Evolutionary conservation across 164 flowering plant species (phyloP).

Genomic region (Aristolochia californica): DNA sequence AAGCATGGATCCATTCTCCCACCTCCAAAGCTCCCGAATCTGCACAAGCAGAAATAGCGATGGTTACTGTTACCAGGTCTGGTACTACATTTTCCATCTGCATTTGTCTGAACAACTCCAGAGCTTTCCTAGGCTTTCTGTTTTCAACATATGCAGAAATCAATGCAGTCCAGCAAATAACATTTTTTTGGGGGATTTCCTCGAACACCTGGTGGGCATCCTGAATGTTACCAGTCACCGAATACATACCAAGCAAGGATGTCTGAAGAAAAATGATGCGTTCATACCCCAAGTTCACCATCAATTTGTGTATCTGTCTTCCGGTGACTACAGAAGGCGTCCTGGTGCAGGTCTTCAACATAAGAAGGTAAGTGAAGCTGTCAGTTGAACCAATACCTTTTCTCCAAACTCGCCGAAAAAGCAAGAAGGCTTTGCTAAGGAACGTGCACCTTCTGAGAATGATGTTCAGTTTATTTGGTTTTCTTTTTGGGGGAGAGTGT

Average conservation of each 20-base stretch:
- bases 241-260: conserved; percentile 23
- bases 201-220: conserved; percentile 38
- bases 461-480: too few species aligned
- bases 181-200: conserved; percentile 25
- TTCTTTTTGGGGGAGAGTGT: too few species aligned
- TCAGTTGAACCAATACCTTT: conserved; percentile 17
- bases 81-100: conserved; percentile 24
- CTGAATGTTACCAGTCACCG: conserved; percentile 16
- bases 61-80: conserved; percentile 26
- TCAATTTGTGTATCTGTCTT: conserved; percentile 20
- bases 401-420: conserved; percentile 12
- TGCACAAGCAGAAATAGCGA: conserved; percentile 39
- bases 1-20: conserved; percentile 32
- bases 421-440: neutral
- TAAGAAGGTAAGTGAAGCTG: conserved; percentile 24
- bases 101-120: conserved; percentile 32
- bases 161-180: conserved; percentile 37
- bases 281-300: conserved; percentile 21
- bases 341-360: conserved; percentile 29
- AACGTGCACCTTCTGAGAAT: too few species aligned
- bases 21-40: conserved; percentile 30
- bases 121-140: conserved; percentile 24
- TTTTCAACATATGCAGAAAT: conserved; percentile 34
- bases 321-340: conserved; percentile 14
- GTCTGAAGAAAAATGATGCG: conserved; percentile 27